Percentiles rank a stretch among this genome's conserved stretches.
These are phyloP conservation scores for Escovopsis sp. DNA, from an alignment of 2,329 filamentous ascomycete genomes.

Conservation along the genomic window DNA sequence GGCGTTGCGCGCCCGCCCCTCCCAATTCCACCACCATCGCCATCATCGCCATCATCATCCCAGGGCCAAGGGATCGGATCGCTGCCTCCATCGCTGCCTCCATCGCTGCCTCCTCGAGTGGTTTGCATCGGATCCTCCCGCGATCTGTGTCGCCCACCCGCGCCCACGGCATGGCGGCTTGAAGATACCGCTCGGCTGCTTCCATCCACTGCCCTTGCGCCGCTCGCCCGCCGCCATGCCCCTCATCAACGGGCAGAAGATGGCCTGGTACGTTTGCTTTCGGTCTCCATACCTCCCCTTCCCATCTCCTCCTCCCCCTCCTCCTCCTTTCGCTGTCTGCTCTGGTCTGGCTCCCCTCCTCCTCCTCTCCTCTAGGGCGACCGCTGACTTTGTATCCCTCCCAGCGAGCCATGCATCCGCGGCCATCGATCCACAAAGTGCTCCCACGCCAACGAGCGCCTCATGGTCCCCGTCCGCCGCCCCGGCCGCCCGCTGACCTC, in stretches of 20 bases:
- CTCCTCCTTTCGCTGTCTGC: background rate
- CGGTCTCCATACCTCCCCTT: too few relatives aligned
- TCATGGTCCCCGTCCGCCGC: conserved; percentile 57
- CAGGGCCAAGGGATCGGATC: background rate
- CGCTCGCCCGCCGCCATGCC: conserved; percentile 35
- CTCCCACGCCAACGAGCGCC: conserved; percentile 48
- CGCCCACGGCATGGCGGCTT: background rate
- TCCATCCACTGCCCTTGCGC: background rate
- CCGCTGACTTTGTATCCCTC: too few relatives aligned
- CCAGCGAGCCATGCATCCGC: conserved; percentile 59
- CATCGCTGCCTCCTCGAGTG: too few relatives aligned
- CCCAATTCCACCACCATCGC: too few relatives aligned
- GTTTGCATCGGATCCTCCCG: too few relatives aligned
- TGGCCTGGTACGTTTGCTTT: conserved; percentile 60
- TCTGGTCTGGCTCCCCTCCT: conserved; percentile 1
- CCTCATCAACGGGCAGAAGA: conserved; percentile 54
- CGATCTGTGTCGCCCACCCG: background rate
- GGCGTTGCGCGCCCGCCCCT: too few relatives aligned
- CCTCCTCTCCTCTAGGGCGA: too few relatives aligned
- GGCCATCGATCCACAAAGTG: conserved; percentile 65
- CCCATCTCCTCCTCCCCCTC: background rate
- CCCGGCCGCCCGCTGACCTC: conserved; percentile 55
- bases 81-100: too few relatives aligned
- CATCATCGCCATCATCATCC: background rate
- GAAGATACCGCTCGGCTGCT: background rate